Evolutionary conservation across 192 early-diverging fungal genomes (phyloP).

Genomic region (Mortierella hygrophila): DNA sequence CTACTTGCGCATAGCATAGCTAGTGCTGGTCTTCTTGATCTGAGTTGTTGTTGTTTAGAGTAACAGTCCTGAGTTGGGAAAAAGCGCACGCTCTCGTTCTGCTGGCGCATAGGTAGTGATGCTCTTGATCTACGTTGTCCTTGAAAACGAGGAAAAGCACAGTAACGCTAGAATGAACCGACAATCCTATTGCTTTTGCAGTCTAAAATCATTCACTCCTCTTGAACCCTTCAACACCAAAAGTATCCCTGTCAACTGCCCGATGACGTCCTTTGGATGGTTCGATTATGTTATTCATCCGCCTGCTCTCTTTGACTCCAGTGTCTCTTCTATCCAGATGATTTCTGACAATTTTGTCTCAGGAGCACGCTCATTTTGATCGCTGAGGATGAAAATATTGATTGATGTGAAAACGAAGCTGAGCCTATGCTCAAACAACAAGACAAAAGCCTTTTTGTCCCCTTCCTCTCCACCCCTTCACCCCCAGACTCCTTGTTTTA

Average conservation of each 20-base stretch:
- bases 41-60: not conserved
- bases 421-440: not conserved
- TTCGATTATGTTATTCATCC: not conserved
- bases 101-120: not conserved
- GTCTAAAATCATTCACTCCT: not conserved
- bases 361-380: not conserved
- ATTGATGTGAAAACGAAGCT: not conserved
- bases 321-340: not conserved
- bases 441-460: not conserved
- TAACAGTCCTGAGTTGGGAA: not conserved
- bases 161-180: not conserved
- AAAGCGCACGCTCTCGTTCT: not conserved
- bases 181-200: not conserved
- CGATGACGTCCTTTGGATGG: not conserved
- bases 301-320: not conserved
- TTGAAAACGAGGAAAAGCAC: not conserved
- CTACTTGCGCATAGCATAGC: not conserved
- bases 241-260: not conserved
- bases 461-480: not conserved
- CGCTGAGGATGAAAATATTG: not conserved
- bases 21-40: not conserved
- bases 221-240: not conserved
- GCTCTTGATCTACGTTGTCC: not conserved
- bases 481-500: not conserved
- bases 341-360: not conserved